phyloP scores from a whole-genome alignment of 2,329 filamentous ascomycete genomes.

The Aspergillus spinulosporus region DNA sequence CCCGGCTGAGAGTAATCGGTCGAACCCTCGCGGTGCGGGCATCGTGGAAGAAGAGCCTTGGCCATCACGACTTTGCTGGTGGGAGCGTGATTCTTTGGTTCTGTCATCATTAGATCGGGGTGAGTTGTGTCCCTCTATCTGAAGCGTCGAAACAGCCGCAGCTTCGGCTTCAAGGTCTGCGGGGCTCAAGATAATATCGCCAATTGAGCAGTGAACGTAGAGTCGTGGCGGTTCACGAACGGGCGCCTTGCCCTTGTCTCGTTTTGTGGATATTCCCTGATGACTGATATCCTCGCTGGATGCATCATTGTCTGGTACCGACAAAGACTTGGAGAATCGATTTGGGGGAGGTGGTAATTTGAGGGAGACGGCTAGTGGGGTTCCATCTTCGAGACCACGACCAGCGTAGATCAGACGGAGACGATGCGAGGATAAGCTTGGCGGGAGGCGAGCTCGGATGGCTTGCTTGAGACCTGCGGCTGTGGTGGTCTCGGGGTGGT shows the following conservation, averaged over 20 bases:
- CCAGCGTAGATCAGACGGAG: conserved; percentile 89
- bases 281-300: conserved; percentile 20
- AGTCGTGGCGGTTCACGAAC: conserved; percentile 60
- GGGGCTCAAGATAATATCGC: conserved; percentile 67
- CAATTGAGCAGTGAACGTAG: conserved; percentile 93
- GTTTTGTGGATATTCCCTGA: conserved; percentile 54
- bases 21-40: conserved; percentile 74
- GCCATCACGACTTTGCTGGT: not conserved
- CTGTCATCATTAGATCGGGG: conserved; percentile 5
- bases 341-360: conserved; percentile 61
- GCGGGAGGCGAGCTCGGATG: conserved; percentile 70
- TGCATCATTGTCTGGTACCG: conserved; percentile 23
- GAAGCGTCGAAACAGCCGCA: conserved; percentile 31
- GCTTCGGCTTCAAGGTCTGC: conserved; percentile 71
- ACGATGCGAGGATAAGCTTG: conserved; percentile 63
- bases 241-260: conserved; percentile 67
- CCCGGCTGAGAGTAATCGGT: conserved; percentile 76
- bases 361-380: conserved; percentile 68
- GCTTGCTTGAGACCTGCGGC: conserved; percentile 77
- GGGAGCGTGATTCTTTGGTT: not conserved
- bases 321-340: conserved; percentile 35
- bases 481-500: conserved; percentile 66
- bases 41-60: conserved; percentile 47
- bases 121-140: conserved; percentile 22
- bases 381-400: conserved; percentile 75